phyloP scores from a whole-genome alignment of 1,284 basidiomycete species.

The Amylostereum chailletii region DNA sequence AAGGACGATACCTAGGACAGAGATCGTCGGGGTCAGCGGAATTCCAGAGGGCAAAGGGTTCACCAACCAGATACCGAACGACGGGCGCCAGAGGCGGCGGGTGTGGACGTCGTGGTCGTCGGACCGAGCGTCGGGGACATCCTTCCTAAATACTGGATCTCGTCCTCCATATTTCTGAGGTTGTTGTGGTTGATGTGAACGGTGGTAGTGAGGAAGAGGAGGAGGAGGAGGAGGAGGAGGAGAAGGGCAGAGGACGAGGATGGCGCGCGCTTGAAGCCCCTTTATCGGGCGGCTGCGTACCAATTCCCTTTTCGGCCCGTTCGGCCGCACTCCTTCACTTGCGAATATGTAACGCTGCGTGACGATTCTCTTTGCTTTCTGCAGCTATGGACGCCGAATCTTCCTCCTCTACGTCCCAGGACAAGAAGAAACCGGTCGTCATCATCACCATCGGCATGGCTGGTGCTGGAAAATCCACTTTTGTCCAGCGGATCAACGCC shows the following conservation, averaged over 20 bases:
- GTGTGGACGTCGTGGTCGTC: background rate
- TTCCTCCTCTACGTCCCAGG: conserved; percentile 5
- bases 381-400: conserved; percentile 5
- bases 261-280: background rate
- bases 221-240: background rate
- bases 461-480: conserved; percentile 93
- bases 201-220: background rate
- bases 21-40: background rate
- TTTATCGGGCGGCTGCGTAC: background rate
- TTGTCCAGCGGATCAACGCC: conserved; percentile 89
- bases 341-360: background rate
- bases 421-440: conserved; percentile 58
- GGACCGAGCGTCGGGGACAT: conserved; percentile 2
- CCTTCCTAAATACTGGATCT: conserved; percentile 21
- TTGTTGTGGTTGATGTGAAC: background rate
- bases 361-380: background rate
- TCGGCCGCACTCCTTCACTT: background rate
- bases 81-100: conserved; percentile 1
- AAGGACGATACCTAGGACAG: conserved; percentile 11
- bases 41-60: background rate
- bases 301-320: background rate
- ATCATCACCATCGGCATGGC: conserved; percentile 94
- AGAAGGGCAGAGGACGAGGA: background rate
- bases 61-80: conserved; percentile 11
- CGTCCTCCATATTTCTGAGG: conserved; percentile 15